Evolutionary conservation across 1,139 yeast species (phyloP).

Genomic region (Scheffersomyces lignicola): DNA sequence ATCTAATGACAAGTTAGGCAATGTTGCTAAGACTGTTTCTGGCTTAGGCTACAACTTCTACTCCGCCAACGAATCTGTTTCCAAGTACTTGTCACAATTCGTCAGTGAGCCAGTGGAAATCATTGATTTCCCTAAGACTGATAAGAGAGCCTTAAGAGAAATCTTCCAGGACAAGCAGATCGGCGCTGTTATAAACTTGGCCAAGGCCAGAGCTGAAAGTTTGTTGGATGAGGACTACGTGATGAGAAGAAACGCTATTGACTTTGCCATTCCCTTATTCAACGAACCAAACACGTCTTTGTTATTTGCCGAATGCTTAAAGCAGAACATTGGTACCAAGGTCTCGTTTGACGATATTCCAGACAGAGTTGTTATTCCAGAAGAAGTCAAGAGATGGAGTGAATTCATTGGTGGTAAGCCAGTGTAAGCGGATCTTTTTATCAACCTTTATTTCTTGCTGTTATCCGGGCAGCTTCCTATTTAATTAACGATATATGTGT

Average conservation of each 20-base stretch:
- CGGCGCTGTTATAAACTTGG: conserved; percentile 87
- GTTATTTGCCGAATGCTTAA: conserved; percentile 82
- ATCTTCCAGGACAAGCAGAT: conserved; percentile 84
- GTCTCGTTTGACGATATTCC: conserved; percentile 41
- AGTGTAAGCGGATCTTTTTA: too few relatives aligned
- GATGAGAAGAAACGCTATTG: conserved; percentile 99
- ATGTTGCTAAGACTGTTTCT: conserved; percentile 67
- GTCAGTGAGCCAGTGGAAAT: conserved; percentile 55
- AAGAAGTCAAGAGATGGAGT: conserved; percentile 93
- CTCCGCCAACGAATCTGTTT: conserved; percentile 73
- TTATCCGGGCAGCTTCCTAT: too few relatives aligned
- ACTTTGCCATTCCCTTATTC: conserved; percentile 92
- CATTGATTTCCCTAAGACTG: conserved; percentile 88
- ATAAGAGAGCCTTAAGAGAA: conserved; percentile 90
- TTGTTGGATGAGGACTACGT: conserved; percentile 88
- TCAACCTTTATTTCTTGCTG: too few relatives aligned
- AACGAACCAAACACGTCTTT: conserved; percentile 93
- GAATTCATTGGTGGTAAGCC: conserved; percentile 94
- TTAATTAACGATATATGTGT: too few relatives aligned
- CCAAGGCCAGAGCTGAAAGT: conserved; percentile 82
- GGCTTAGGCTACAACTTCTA: conserved; percentile 81
- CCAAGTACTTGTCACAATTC: conserved; percentile 58
- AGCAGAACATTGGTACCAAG: conserved; percentile 66
- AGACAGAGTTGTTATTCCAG: conserved; percentile 61
- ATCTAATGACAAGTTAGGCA: conserved; percentile 65